phyloP scores from a whole-genome alignment of 495 filamentous ascomycete genomes.

The Ramalina intermedia region DNA sequence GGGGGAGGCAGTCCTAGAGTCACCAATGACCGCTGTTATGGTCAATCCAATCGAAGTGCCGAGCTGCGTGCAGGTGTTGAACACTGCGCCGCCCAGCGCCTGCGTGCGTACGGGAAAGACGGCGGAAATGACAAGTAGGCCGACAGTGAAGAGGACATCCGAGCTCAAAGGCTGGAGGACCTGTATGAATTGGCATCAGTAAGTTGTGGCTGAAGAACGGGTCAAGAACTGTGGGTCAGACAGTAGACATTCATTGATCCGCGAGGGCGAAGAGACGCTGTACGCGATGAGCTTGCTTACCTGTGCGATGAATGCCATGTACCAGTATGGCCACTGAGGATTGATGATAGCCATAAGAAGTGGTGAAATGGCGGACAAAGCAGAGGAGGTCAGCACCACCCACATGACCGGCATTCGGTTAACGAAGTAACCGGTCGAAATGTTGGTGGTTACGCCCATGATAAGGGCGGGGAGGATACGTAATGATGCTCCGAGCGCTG shows the following conservation, averaged over 20 bases:
- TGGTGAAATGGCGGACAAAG: slow-evolving; percentile 32
- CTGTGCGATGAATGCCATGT: too few relatives aligned
- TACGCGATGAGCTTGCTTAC: too few relatives aligned
- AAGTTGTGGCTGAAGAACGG: too few relatives aligned
- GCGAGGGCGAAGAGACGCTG: too few relatives aligned
- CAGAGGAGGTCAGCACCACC: slow-evolving; percentile 30
- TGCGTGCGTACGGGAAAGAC: slow-evolving; percentile 36
- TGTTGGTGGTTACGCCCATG: slow-evolving; percentile 36
- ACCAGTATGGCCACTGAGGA: slow-evolving; percentile 41
- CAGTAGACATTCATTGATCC: too few relatives aligned
- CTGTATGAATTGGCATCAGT: too few relatives aligned
- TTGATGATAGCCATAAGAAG: slow-evolving; percentile 35
- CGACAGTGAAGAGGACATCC: slow-evolving; percentile 45
- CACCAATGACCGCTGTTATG: slow-evolving; percentile 33
- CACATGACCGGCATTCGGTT: slow-evolving; percentile 35
- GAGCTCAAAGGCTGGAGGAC: too few relatives aligned
- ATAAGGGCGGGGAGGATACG: slow-evolving; percentile 43
- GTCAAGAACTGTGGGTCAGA: too few relatives aligned
- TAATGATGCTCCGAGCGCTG: slow-evolving; percentile 32
- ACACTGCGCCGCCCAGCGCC: slow-evolving; percentile 41
- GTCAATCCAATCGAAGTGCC: slow-evolving; percentile 40
- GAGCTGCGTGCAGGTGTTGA: slow-evolving; percentile 42
- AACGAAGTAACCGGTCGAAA: slow-evolving; percentile 38
- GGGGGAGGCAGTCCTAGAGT: too few relatives aligned
- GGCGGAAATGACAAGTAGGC: slow-evolving; percentile 39